Percentiles rank a stretch among this genome's conserved stretches.
Conservation (phyloP, 108 stramenopile species). For the Fragilariopsis cylindrus region DNA sequence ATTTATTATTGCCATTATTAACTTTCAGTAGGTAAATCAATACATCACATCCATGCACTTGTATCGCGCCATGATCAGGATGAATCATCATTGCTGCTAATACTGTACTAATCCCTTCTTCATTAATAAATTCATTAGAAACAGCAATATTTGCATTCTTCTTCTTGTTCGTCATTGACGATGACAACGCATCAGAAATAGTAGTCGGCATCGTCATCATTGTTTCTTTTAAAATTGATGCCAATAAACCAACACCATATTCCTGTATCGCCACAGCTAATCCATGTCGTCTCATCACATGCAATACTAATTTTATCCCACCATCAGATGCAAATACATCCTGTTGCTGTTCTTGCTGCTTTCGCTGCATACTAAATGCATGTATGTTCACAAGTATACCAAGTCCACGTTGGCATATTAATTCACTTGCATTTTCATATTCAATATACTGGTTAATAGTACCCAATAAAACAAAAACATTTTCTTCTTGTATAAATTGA, state of each 20-base stretch:
- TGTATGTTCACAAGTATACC: slow-evolving; percentile 10
- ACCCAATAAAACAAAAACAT: slow-evolving; percentile 11
- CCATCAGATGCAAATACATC: background rate
- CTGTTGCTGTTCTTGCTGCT: background rate
- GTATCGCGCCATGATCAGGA: slow-evolving; percentile 5
- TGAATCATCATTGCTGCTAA: slow-evolving; percentile 14
- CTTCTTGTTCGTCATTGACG: background rate
- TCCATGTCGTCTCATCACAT: slow-evolving; percentile 11
- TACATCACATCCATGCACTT: slow-evolving; percentile 13
- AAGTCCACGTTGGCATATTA: slow-evolving; percentile 5
- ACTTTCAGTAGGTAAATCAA: background rate
- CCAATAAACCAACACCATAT: slow-evolving; percentile 14
- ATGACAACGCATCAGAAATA: no score
- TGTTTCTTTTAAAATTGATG: background rate
- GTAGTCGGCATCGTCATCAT: no score
- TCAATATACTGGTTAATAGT: background rate
- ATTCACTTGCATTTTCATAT: background rate
- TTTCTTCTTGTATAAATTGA: slow-evolving; percentile 16
- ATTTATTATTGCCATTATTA: background rate
- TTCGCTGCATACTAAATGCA: background rate
- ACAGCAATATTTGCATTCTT: background rate
- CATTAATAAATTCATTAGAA: slow-evolving; percentile 3
- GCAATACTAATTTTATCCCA: slow-evolving; percentile 6
- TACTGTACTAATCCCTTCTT: slow-evolving; percentile 15
- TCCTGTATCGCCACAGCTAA: slow-evolving; percentile 6